Percentiles rank a stretch among this genome's conserved stretches.
phyloP scores from a whole-genome alignment of 1,139 yeast genomes.

The Suhomyces taliae region DNA sequence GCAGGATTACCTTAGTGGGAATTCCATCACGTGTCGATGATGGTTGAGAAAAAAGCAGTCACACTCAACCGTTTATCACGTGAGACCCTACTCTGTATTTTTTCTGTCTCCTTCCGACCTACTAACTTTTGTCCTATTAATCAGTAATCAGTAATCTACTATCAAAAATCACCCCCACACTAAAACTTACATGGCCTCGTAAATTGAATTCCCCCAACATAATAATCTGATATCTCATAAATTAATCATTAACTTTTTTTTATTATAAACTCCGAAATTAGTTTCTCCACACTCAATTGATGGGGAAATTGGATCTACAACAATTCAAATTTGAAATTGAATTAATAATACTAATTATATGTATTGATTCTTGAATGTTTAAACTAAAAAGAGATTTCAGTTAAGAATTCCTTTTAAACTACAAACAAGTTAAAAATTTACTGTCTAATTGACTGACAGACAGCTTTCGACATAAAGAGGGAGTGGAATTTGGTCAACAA shows the following conservation, averaged over 20 bases:
- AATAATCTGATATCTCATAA: no score
- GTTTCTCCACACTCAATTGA: no score
- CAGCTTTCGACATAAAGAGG: slow-evolving; percentile 4
- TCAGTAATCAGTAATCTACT: no score
- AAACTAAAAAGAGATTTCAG: slow-evolving; percentile 12
- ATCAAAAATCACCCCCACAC: no score
- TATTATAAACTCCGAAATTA: no score
- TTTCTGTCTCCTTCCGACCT: no score
- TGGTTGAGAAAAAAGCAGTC: slow-evolving; percentile 11
- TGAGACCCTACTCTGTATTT: background rate
- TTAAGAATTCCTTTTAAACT: slow-evolving; percentile 15
- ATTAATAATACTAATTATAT: background rate
- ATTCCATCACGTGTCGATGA: slow-evolving; percentile 1
- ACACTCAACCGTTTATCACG: slow-evolving; percentile 4
- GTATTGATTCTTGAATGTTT: slow-evolving; percentile 4
- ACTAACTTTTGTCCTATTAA: no score
- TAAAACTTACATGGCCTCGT: no score
- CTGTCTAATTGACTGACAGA: background rate
- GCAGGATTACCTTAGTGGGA: slow-evolving; percentile 3
- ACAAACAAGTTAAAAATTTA: slow-evolving; percentile 2
- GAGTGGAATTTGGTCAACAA: slow-evolving; percentile 5
- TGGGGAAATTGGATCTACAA: no score
- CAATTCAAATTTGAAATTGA: no score
- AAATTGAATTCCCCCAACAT: no score
- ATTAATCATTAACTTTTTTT: no score